phyloP scores from a whole-genome alignment of 1,284 basidiomycete species.

The Polyporus tsugae region DNA sequence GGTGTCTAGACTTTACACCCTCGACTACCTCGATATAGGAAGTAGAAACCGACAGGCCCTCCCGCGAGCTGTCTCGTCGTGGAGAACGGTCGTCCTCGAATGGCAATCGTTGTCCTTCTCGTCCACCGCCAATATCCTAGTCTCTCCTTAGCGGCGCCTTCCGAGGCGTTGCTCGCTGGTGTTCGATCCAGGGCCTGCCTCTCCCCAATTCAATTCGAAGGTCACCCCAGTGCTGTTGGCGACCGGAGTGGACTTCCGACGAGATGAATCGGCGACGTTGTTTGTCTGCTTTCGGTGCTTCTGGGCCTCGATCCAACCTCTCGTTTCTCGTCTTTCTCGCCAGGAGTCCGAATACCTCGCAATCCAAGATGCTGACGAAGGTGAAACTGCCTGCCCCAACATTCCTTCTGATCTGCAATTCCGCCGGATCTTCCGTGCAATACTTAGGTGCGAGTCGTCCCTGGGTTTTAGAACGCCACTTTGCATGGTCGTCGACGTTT shows the following conservation, averaged over 20 bases:
- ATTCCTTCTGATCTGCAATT: not conserved
- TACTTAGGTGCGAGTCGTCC: not conserved
- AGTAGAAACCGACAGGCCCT: not conserved
- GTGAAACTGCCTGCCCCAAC: not conserved
- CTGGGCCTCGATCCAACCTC: not conserved
- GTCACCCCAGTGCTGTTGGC: not conserved
- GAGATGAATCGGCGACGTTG: not conserved
- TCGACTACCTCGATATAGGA: not conserved
- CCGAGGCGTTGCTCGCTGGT: not conserved
- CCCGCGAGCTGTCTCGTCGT: not conserved
- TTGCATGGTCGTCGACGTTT: not conserved
- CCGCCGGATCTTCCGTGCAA: not conserved
- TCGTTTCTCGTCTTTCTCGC: not conserved
- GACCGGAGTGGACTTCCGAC: not conserved
- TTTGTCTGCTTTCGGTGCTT: not conserved
- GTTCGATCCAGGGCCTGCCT: not conserved
- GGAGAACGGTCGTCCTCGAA: not conserved
- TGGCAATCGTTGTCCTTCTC: conserved; percentile 3
- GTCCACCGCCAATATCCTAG: not conserved
- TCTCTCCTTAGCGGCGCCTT: not conserved
- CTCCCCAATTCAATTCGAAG: not conserved
- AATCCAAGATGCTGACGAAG: not conserved
- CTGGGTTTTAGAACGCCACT: not conserved
- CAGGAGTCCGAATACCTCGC: not conserved
- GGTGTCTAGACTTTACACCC: not conserved